A percentile compares a stretch with the other conserved stretches of the same genome.
These are phyloP conservation scores for Paecilomyces niveus DNA, from an alignment of 2,329 filamentous ascomycete species.

Conservation along the genomic window DNA sequence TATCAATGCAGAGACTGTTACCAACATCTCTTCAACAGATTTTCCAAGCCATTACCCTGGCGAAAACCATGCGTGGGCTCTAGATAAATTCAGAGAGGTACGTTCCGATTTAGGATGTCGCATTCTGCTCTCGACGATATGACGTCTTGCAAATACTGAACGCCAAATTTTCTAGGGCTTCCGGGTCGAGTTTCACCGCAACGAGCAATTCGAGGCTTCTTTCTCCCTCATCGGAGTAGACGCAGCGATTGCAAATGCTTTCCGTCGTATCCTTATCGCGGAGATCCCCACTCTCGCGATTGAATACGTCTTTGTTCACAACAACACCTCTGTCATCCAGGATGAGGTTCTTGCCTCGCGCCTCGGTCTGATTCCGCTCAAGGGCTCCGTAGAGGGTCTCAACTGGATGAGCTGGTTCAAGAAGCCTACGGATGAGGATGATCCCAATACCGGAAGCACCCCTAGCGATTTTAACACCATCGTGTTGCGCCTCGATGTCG, in stretches of 20 bases:
- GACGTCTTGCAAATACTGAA: neutral
- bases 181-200: slow-evolving; percentile 75
- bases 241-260: slow-evolving; percentile 90
- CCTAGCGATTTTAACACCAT: slow-evolving; percentile 80
- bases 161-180: slow-evolving; percentile 45
- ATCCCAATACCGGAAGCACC: slow-evolving; percentile 43
- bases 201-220: slow-evolving; percentile 66
- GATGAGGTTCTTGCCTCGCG: slow-evolving; percentile 92
- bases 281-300: slow-evolving; percentile 94
- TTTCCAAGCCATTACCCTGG: slow-evolving; percentile 87
- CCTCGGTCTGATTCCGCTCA: slow-evolving; percentile 83
- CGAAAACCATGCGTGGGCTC: slow-evolving; percentile 75
- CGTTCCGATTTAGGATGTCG: slow-evolving; percentile 7
- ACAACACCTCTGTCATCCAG: slow-evolving; percentile 97
- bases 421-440: slow-evolving; percentile 58
- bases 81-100: slow-evolving; percentile 62
- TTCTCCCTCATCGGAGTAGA: slow-evolving; percentile 93
- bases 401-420: slow-evolving; percentile 76
- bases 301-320: slow-evolving; percentile 84
- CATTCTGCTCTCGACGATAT: neutral
- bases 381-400: slow-evolving; percentile 69
- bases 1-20: slow-evolving; percentile 84
- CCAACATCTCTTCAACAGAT: slow-evolving; percentile 80
- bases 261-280: slow-evolving; percentile 89
- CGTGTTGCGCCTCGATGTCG: slow-evolving; percentile 65